Evolutionary conservation across 2,329 filamentous ascomycete species (phyloP), one percentile per base, ranked within the genome.

Genomic region (Colletotrichum viniferum): DNA sequence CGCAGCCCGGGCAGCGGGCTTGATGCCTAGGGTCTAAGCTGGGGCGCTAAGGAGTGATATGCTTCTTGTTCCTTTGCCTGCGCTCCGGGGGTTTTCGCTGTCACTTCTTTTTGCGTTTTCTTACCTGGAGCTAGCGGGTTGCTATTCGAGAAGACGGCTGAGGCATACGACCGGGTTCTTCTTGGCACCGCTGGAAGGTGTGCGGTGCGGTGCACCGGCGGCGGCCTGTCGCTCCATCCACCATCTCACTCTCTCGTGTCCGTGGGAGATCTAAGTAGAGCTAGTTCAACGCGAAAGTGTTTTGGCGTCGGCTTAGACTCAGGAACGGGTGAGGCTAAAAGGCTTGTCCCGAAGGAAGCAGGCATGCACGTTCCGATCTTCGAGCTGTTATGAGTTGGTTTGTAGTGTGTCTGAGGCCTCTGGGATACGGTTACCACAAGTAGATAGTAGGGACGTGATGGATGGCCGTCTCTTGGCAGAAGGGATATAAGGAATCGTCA

Each of bases 401-500:
- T 30, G 21, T 38, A 4, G 16, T 28, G 69, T 69, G 70, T 73
- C 73, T 64, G 64, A 34, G 63, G 61, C 63, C 32, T 32, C 8
- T 18, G 7, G 36, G 18, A 7, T 24, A 2, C 12, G 30, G n/a
- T 1, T 6, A 34, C 5, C 43, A 38, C 5, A 34, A 30, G 16
- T 26, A 8, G 38, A 18, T 38, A 8, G 9, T 38, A 13, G 4
- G 24, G 26, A 55, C n/a, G 24, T 69, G 70, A 68, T 69, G 30
- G 34, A 60, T 5, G 26, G 16, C 9, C 3, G 13, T 14, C 16
- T 30, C 63, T 60, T 24, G 69, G 12, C 28, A 34, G 38, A 14
- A 14, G 10, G 8, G 73, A 73, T 76, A 76, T 69, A 76, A 76
- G 70, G 13, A 58, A 28, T 62, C 34, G 21, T 38, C n/a, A 10